Conservation (phyloP, 805 yeast genomes). For the Barnettozyma sp. region DNA sequence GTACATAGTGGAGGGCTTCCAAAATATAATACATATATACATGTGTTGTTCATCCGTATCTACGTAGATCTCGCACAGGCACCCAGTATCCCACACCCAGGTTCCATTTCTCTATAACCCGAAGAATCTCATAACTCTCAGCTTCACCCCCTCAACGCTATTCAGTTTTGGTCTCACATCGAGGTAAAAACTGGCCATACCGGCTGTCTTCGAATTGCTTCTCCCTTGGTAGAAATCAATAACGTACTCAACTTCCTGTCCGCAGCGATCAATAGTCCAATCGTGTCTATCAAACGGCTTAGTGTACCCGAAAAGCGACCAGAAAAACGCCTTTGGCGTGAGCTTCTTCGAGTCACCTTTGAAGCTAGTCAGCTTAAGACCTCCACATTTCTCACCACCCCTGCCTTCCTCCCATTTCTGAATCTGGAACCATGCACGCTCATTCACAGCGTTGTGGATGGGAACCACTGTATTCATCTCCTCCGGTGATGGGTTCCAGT, state of each 20-base stretch:
- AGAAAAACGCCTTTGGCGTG: conserved; percentile 82
- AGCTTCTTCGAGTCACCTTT: conserved; percentile 81
- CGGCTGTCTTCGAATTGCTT: conserved; percentile 38
- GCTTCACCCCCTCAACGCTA: conserved; percentile 67
- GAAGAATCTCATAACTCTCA: conserved; percentile 59
- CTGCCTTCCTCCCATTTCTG: conserved; percentile 68
- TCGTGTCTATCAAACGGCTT: conserved; percentile 95
- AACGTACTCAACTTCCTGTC: conserved; percentile 76
- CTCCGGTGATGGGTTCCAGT: conserved; percentile 72
- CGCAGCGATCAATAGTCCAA: conserved; percentile 86
- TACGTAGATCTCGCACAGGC: conserved; percentile 3
- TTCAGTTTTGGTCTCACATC: conserved; percentile 93
- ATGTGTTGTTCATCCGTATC: neutral
- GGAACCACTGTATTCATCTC: conserved; percentile 94
- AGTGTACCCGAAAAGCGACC: conserved; percentile 56
- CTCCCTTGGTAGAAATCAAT: conserved; percentile 78
- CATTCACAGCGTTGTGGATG: conserved; percentile 89
- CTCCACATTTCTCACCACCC: conserved; percentile 68
- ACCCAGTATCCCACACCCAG: no score
- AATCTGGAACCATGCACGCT: conserved; percentile 84
- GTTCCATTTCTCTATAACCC: conserved; percentile 33
- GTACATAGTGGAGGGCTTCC: neutral
- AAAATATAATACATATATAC: neutral
- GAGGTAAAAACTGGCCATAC: conserved; percentile 56
- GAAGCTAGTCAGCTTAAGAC: conserved; percentile 75